phyloP scores from a whole-genome alignment of 1,284 basidiomycete genomes.

The Sporisorium sorghi region DNA sequence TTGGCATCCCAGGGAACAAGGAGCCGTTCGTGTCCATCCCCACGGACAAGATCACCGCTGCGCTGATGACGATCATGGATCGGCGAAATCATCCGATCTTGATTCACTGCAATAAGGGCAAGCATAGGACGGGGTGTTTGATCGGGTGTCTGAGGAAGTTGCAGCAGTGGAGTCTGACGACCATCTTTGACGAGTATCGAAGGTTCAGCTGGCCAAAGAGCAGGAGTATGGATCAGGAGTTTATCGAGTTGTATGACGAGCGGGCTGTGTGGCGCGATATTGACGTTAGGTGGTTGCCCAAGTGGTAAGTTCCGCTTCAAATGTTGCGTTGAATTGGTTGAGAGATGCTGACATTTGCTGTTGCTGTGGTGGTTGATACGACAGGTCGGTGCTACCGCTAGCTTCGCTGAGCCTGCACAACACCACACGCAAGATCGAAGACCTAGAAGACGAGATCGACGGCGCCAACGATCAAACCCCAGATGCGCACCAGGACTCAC shows the following conservation, averaged over 20 bases:
- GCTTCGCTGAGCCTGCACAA: slow-evolving; percentile 29
- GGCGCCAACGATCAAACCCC: slow-evolving; percentile 1
- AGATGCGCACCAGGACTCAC: background rate
- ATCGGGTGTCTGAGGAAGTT: slow-evolving; percentile 73
- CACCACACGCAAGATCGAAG: slow-evolving; percentile 8
- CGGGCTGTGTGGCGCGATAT: slow-evolving; percentile 41
- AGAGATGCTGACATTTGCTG: background rate
- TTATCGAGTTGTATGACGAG: slow-evolving; percentile 72
- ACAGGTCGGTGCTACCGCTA: slow-evolving; percentile 28
- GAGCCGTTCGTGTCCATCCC: slow-evolving; percentile 70
- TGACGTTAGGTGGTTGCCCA: slow-evolving; percentile 37
- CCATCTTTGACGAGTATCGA: slow-evolving; percentile 74
- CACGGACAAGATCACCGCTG: slow-evolving; percentile 73
- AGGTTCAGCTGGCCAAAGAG: slow-evolving; percentile 73
- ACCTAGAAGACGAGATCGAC: slow-evolving; percentile 22
- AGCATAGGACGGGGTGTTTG: slow-evolving; percentile 74
- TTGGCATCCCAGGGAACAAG: slow-evolving; percentile 74
- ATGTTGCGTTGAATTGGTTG: slow-evolving; percentile 3
- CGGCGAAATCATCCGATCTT: slow-evolving; percentile 73
- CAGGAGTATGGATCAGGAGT: slow-evolving; percentile 73
- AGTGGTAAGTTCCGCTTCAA: slow-evolving; percentile 30
- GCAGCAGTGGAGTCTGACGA: slow-evolving; percentile 73
- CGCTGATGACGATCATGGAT: slow-evolving; percentile 73
- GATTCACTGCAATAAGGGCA: slow-evolving; percentile 76
- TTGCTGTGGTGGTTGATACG: no score